phyloP scores from a whole-genome alignment of 208 protist species.

The Lotmaria passim region DNA sequence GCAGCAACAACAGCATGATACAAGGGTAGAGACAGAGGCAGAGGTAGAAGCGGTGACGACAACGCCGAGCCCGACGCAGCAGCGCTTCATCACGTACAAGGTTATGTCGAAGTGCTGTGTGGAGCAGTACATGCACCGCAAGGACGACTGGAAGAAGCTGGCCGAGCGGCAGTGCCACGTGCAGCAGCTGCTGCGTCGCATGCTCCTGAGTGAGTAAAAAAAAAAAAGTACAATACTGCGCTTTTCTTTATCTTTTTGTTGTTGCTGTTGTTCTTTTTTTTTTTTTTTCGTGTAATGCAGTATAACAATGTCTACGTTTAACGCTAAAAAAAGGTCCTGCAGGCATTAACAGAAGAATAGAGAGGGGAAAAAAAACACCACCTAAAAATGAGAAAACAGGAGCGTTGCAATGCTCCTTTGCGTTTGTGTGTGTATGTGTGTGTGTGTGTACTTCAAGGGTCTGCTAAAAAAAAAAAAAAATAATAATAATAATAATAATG shows the following conservation, averaged over 20 bases:
- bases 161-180: conserved; percentile 81
- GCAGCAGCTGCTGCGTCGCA: conserved; percentile 71
- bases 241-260: conserved; percentile 1
- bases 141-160: conserved; percentile 82
- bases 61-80: conserved; percentile 25
- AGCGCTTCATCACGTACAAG: conserved; percentile 74
- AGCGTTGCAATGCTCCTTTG: no score
- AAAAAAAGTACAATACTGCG: no score
- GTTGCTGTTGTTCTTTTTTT: no score
- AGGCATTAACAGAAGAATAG: no score
- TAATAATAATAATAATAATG: no score
- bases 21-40: neutral
- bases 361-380: neutral
- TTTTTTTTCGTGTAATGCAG: neutral
- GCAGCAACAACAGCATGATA: neutral
- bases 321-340: no score
- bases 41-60: neutral
- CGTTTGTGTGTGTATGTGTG: no score
- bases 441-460: no score
- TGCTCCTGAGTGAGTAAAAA: conserved; percentile 40
- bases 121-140: conserved; percentile 87
- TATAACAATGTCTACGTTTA: neutral
- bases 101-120: conserved; percentile 89
- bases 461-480: no score
- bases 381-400: no score